Evolutionary conservation across 768 basidiomycete genomes (phyloP), one percentile per base, ranked within the genome.

Genomic region (Amanita pseudoporphyria): DNA sequence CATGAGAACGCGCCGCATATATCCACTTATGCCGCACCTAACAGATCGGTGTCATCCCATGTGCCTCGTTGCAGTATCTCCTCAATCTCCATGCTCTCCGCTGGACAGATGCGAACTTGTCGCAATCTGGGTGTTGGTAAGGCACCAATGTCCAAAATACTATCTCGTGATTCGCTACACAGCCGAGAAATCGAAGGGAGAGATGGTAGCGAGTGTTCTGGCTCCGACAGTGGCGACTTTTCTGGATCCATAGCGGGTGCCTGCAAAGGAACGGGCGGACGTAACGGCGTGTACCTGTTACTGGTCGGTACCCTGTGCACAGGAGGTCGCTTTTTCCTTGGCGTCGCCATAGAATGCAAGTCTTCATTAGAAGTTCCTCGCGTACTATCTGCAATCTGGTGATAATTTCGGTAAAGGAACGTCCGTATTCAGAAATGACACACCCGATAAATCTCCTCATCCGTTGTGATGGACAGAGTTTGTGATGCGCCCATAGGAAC

Each of bases 121-220:
- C 14, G 16, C 12, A n/a, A 35, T 26, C 1, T 24, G 13, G 46
- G 46, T 9, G 46, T 47, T 18, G 46, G 14, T 12, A 14, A 7
- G 19, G 16, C 18, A 28, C 36, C n/a, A 24, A 28, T 13, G 14
- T 40, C 18, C n/a, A 40, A 37, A 13, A 48, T n/a, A 39, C 7
- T 47, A 12, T 47, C 46, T 3, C 37, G 12, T 2, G 26, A 47
- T 16, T 16, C 24, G 21, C 22, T 40, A 19, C 16, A 48, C 16
- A 48, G 26, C 16, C 24, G 38, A 31, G 47, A 48, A 28, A 48
- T 38, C 0, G 47, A 48, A 22, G 47, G 47, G 19, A 48, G 38
- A 37, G 47, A 40, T 12, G 47, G 47, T 3, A 48, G 18, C 6
- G 38, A 30, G 19, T 5, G 14, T 7, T 31, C 28, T 26, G 38